Evolutionary conservation across 108 stramenopile species (phyloP).

Genomic region (Poteriospumella lacustris): DNA sequence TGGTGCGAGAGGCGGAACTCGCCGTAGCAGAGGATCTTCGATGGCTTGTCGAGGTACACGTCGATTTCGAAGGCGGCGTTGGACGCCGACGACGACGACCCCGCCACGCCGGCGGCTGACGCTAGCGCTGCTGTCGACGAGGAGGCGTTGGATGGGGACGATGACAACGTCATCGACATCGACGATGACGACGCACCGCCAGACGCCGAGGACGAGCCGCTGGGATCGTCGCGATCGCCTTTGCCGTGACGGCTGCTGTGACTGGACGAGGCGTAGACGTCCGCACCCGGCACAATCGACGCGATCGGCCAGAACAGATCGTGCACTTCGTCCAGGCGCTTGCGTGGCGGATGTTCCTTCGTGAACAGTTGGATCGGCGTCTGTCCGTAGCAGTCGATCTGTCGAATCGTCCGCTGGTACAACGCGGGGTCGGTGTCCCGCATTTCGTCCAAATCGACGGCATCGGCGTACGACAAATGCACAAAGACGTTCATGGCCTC

Average conservation of each 20-base stretch:
- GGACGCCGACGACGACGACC: no score
- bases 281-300: conserved; percentile 8
- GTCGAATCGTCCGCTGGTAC: conserved; percentile 21
- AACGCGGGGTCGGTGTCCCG: conserved; percentile 23
- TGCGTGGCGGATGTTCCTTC: not conserved
- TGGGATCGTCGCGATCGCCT: no score
- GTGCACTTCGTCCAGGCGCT: not conserved
- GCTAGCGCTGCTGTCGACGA: no score
- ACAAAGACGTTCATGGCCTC: conserved; percentile 38
- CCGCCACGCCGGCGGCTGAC: no score
- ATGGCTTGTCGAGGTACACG: conserved; percentile 19
- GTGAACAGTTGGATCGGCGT: conserved; percentile 37
- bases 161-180: no score
- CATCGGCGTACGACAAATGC: conserved; percentile 44
- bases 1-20: not conserved
- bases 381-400: conserved; percentile 39
- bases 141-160: no score
- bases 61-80: no score
- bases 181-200: no score
- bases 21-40: not conserved
- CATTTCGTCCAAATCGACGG: conserved; percentile 42
- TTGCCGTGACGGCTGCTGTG: no score
- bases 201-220: no score
- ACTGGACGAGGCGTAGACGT: no score
- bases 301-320: conserved; percentile 25